A percentile compares a stretch with the other conserved stretches of the same genome.
phyloP scores from a whole-genome alignment of 345 rosid species.

The Microcos paniculata region DNA sequence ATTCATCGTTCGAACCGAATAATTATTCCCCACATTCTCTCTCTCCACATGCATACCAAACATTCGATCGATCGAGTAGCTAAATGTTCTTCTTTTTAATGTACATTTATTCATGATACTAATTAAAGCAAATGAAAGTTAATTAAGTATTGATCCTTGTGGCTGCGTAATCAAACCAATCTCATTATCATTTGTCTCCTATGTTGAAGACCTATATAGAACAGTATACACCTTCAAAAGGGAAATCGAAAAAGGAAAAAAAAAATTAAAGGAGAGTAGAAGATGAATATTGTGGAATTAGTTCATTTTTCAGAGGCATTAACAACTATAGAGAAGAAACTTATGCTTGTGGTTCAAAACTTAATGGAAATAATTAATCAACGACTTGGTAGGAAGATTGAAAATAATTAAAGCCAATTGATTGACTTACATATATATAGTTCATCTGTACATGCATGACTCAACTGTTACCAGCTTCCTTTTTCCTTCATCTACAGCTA shows the following conservation, averaged over 20 bases:
- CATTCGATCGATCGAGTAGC: neutral
- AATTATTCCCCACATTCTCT: neutral
- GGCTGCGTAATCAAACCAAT: neutral
- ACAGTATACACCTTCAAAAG: neutral
- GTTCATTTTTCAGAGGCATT: neutral
- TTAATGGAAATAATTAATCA: no score
- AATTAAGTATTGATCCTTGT: neutral
- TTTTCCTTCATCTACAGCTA: neutral
- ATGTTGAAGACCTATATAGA: neutral
- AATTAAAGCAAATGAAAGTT: neutral
- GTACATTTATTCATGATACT: neutral
- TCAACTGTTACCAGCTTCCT: constrained; percentile 20
- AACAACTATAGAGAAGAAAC: neutral
- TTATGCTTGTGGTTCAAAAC: neutral
- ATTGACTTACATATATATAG: constrained; percentile 28
- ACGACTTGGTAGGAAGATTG: no score
- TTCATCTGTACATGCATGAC: constrained; percentile 36
- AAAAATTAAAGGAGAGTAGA: neutral
- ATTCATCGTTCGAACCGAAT: neutral
- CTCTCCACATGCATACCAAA: neutral
- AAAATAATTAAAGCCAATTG: constrained; percentile 7
- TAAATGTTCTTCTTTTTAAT: neutral
- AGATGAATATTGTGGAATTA: neutral
- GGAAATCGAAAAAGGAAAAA: neutral
- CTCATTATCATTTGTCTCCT: neutral